Evolutionary conservation across 2,329 filamentous ascomycete genomes (phyloP), one percentile per base, ranked within the genome.

Genomic region (Coleophoma cylindrospora): DNA sequence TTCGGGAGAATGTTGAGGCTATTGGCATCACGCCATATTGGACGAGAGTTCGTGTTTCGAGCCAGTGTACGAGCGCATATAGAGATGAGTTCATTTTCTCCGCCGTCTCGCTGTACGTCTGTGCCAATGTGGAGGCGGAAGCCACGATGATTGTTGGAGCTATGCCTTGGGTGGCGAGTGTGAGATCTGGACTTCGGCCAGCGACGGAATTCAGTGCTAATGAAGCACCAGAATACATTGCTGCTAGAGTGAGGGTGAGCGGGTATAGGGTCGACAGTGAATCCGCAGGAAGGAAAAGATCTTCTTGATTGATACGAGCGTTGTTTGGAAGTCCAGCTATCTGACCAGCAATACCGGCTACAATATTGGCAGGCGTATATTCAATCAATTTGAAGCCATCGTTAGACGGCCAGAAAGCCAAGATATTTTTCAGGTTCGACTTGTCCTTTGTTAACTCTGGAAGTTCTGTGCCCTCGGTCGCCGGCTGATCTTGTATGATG

Each of bases 131-230:
- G 50, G 84, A 78, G 0, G 91, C 84, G 3, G 87, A 88, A 8
- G 88, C 83, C 40, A 95, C 83, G 48, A 96, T 74, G 51, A 96
- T 79, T 4, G 91, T 96, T 1, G 92, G 92, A 1, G 87, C 80
- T 37, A 95, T 74, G 43, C 84, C 83, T 52, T 83, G 80, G 19
- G 87, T 87, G 19, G 90, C 89, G 19, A 91, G 70, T 15, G 76
- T 73, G 36, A 97, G 76, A 63, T 94, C 83, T 12, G 87, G 76
- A 11, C 81, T 81, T 34, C 81, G 77, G 7, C 87, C 87, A 14
- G 91, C 87, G 22, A 95, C 91, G 0, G 91, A 94, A 70, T 89
- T 97, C 61, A 99, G 79, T 22, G 91, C 89, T 17, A 99, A 72
- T 0, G 90, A 94, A 15, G 89, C 79, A 65, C 95, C 94, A 19